phyloP scores from a whole-genome alignment of 257 asterid species.

The Solanum corneliomulleri region DNA sequence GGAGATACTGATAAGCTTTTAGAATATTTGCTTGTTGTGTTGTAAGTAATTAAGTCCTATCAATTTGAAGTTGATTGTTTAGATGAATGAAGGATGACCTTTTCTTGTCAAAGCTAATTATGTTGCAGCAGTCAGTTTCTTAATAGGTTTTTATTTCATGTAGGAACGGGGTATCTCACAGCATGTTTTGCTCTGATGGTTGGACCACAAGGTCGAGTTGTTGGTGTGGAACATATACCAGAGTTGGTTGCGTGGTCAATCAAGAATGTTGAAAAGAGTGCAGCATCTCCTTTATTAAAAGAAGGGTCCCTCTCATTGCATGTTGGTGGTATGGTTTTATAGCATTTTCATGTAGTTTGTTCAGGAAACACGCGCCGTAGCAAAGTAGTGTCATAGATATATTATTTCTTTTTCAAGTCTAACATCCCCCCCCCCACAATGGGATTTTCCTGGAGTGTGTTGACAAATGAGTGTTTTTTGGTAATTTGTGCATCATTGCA shows the following conservation, averaged over 20 bases:
- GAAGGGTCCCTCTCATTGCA: conserved; percentile 66
- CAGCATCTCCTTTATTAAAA: conserved; percentile 63
- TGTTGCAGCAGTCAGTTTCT: not conserved
- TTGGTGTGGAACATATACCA: conserved; percentile 95
- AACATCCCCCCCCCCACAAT: not conserved
- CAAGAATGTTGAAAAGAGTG: conserved; percentile 54
- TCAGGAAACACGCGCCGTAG: not conserved
- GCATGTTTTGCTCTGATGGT: conserved; percentile 94
- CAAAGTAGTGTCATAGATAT: not conserved
- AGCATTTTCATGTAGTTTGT: not conserved
- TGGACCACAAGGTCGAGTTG: conserved; percentile 77
- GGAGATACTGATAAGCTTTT: not conserved
- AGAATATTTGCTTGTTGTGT: not conserved
- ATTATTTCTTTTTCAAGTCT: not conserved
- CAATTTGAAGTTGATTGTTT: not conserved
- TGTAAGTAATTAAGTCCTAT: not conserved
- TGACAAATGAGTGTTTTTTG: not conserved
- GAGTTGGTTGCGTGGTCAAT: conserved; percentile 66
- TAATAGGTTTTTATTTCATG: conserved; percentile 1
- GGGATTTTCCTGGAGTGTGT: not conserved
- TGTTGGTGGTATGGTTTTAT: conserved; percentile 55
- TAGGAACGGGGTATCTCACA: conserved; percentile 94
- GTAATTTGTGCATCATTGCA: conserved; percentile 2
- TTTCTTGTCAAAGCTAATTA: not conserved
- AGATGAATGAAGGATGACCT: not conserved